Evolutionary conservation across 495 filamentous ascomycete genomes (phyloP), one percentile per base, ranked within the genome.

Genomic region (Letharia columbiana): DNA sequence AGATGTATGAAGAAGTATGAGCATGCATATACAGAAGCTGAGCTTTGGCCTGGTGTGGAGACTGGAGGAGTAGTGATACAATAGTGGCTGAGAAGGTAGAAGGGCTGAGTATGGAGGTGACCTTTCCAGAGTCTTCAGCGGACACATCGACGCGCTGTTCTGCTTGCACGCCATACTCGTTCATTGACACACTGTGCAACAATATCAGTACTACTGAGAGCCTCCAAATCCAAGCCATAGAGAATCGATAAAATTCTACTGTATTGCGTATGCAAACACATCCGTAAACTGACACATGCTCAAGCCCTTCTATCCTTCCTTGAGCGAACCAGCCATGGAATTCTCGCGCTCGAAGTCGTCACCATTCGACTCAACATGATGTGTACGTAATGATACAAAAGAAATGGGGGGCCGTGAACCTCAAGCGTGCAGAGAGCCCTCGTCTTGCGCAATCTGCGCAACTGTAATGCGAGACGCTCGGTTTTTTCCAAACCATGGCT

Each of bases 381-480:
- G 60, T 67, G 35, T 64, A 54, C 61, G 66, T 67, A 67, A 64
- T 35, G 63, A 67, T 64, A 67, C 66, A 60, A 33, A 58, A 59
- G 52, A 52, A 59, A 42, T 33, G 20, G 33, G 18, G 10, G n/a
- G 45, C 64, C 59, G 31, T 61, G 42, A 33, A 37, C 33, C 31
- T 60, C 31, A 50, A 40, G 63, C 54, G 44, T 62, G 57, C 42
- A 23, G 41, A 42, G 45, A 17, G 31, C 54, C 3, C 54, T 17
- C 4, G 52, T 56, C 33, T 1, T 57, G 31, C 31, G 33, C 33
- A 35, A 35, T 57, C 54, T n/a, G 28, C 54, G 54, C 54, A 57
- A 3, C 7, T 57, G 6, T 20, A 37, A 65, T 65, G 54, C 54
- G 47, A 65, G 58, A 65, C 56, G 63, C 54, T 37, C 20, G 54